Evolutionary conservation across 2,329 filamentous ascomycete genomes (phyloP).

Genomic region (Plectosphaerella sp.): DNA sequence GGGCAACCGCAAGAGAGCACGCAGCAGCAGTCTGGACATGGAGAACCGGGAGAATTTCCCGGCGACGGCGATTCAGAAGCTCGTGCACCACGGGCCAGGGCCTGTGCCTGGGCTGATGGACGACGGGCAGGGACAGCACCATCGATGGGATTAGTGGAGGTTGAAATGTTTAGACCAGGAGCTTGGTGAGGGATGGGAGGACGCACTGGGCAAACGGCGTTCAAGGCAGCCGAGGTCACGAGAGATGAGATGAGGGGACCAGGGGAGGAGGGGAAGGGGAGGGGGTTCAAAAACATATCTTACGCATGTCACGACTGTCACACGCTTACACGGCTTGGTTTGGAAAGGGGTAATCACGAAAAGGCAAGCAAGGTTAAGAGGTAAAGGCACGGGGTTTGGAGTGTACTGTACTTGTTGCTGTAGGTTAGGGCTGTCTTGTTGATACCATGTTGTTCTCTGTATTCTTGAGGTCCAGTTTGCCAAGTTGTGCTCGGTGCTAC

Average conservation of each 20-base stretch:
- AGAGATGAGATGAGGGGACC: not conserved
- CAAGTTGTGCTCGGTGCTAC: not conserved
- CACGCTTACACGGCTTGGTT: too few relatives aligned
- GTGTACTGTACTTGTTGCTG: not conserved
- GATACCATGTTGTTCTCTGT: constrained; percentile 1
- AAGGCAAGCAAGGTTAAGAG: too few relatives aligned
- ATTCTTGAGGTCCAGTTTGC: too few relatives aligned
- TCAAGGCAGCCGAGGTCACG: not conserved
- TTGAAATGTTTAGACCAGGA: constrained; percentile 1
- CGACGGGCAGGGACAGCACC: constrained; percentile 8
- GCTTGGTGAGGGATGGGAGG: constrained; percentile 2
- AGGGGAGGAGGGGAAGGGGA: not conserved
- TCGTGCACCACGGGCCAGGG: constrained; percentile 10
- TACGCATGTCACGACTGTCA: too few relatives aligned
- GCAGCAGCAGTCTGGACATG: constrained; percentile 14
- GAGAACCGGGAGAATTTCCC: constrained; percentile 14
- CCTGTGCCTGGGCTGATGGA: constrained; percentile 9
- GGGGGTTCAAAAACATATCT: too few relatives aligned
- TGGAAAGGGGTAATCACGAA: too few relatives aligned
- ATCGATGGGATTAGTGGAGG: constrained; percentile 7
- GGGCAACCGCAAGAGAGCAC: constrained; percentile 9
- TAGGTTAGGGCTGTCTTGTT: not conserved
- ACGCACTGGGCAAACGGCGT: constrained; percentile 2
- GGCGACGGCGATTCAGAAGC: constrained; percentile 12
- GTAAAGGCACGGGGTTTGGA: too few relatives aligned